Base-by-base conservation (phyloP, 345 rosid species). In the Ceriops zippeliana region DNA sequence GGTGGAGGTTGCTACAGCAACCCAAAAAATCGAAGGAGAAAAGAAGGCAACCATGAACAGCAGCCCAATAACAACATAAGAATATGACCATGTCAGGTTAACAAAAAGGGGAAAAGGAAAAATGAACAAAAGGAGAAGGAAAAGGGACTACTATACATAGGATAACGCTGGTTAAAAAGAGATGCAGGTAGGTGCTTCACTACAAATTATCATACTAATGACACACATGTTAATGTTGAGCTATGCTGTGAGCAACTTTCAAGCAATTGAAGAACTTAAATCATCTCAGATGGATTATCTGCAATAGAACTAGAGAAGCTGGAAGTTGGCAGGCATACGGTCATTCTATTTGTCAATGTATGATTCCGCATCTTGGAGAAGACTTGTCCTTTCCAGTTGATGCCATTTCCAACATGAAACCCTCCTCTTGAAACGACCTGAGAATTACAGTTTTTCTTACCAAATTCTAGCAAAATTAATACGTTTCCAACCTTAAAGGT, bases 371-470 rank as follows among this genome's bases (percentile, higher is more conserved):
- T 96, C 90, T 92, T 96, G 27, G 99, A 96, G 84, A 96, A 96
- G 76, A 96, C 99, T 82, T 96, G 99, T 75, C 99, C 99, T 82
- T 96, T 96, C 99, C 99, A 96, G 76, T 96, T 96, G 76, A 96
- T 96, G 77, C 99, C 98, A 69, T 96, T 96, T 28, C 99, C 98
- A 37, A 96, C 98, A 54, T 96, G 97, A 77, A 96, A 96, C 66
- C 99, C 99, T 70, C 99, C 99, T 61, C 99, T 86, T 51, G 99
- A 92, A 66, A 96, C 98, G 69, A 96, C 99, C 99, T 95, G 87
- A 74, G 68, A 49, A 74, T 49, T 66, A 42, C 70, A 73, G 20
- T 58, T 58, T 59, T 10, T 19, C 63, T 62, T 7, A 6, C 52
- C 62, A 34, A 46, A 20, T 38, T 47, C 38, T 46, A 21, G 46